phyloP scores from a whole-genome alignment of 1,284 basidiomycete genomes.

The Sanguinoderma infundibulare region DNA sequence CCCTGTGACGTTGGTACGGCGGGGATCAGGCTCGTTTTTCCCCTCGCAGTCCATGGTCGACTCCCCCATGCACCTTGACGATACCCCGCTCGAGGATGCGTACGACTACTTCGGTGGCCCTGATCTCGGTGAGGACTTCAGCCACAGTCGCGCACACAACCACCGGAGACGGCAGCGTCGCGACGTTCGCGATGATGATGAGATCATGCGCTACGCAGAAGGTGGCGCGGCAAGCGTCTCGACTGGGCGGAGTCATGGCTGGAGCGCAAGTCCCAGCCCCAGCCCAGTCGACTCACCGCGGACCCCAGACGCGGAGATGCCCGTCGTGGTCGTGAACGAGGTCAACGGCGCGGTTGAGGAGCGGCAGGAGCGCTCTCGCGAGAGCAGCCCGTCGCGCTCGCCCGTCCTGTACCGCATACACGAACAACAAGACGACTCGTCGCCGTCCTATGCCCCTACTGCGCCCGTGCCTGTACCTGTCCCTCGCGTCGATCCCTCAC shows the following conservation, averaged over 20 bases:
- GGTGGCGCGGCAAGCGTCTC: constrained; percentile 31
- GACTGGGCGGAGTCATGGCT: constrained; percentile 31
- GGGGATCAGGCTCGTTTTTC: constrained; percentile 22
- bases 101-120: constrained; percentile 69
- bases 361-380: constrained; percentile 35
- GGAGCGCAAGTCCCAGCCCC: constrained; percentile 12
- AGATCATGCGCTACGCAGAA: constrained; percentile 29
- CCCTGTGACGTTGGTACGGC: constrained; percentile 13
- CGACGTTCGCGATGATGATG: constrained; percentile 27
- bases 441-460: constrained; percentile 12
- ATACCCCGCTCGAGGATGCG: constrained; percentile 52
- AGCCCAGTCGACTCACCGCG: constrained; percentile 15
- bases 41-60: constrained; percentile 22
- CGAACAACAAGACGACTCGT: constrained; percentile 7
- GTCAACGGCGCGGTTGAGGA: constrained; percentile 39
- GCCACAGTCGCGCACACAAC: constrained; percentile 21
- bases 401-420: constrained; percentile 10
- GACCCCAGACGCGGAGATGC: constrained; percentile 28
- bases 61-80: constrained; percentile 35
- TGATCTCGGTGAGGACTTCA: constrained; percentile 51
- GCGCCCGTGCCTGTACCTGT: constrained; percentile 24
- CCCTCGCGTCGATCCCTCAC: constrained; percentile 25
- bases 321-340: constrained; percentile 39
- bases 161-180: constrained; percentile 17
- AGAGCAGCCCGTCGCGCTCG: constrained; percentile 29